Conservation (phyloP, 139 green algal genomes). For the Raphidocelis subcapitata region DNA sequence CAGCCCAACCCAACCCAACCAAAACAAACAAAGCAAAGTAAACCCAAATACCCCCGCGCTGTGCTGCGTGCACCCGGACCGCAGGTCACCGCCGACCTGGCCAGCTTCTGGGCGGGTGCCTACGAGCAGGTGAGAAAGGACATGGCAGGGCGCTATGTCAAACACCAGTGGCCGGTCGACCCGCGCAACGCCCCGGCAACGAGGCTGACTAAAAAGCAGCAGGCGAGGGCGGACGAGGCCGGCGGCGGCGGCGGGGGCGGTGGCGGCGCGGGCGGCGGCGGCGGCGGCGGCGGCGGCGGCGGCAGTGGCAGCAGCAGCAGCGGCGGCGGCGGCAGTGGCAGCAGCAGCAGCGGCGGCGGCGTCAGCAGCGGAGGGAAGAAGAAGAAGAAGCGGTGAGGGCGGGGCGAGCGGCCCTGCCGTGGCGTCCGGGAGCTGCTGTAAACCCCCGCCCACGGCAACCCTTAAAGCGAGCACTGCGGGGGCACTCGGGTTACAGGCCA, state of each 20-base stretch:
- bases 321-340: not conserved
- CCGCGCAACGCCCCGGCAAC: conserved; percentile 10
- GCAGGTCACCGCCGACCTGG: conserved; percentile 50
- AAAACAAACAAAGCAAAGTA: too few relatives aligned
- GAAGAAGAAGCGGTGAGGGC: not conserved
- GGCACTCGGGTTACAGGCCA: too few relatives aligned
- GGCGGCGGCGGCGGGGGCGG: too few relatives aligned
- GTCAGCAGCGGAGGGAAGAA: conserved; percentile 13
- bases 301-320: too few relatives aligned
- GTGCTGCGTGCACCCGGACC: not conserved
- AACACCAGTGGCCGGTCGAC: conserved; percentile 56
- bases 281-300: too few relatives aligned
- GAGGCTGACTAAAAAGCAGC: conserved; percentile 26
- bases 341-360: not conserved
- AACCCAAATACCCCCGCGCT: not conserved
- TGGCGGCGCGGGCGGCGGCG: too few relatives aligned
- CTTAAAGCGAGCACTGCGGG: too few relatives aligned
- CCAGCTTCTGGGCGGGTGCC: conserved; percentile 41
- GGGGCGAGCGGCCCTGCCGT: too few relatives aligned
- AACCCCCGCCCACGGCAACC: too few relatives aligned
- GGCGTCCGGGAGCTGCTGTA: not conserved
- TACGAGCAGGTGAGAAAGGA: conserved; percentile 46
- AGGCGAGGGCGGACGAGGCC: not conserved
- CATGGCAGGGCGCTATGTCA: conserved; percentile 45
- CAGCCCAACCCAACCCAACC: too few relatives aligned